These are phyloP conservation scores for Tremella mesenterica DNA, from an alignment of 768 basidiomycete genomes.

Conservation along the genomic window DNA sequence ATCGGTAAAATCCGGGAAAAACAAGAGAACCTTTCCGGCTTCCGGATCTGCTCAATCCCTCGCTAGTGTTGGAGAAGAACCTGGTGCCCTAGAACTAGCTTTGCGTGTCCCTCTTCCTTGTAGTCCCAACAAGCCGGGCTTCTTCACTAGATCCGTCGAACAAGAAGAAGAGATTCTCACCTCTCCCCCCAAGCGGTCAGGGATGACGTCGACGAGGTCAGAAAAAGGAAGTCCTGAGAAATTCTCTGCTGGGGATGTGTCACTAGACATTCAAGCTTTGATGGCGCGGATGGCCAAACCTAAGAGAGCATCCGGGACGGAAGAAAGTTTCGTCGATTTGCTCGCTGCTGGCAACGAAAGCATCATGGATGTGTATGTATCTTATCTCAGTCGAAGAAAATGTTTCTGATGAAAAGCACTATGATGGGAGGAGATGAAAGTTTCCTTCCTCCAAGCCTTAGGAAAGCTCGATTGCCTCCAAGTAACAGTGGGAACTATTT, in stretches of 20 bases:
- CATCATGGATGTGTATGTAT: slow-evolving; percentile 21
- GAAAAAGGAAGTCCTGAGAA: background rate
- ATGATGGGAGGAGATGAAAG: slow-evolving; percentile 18
- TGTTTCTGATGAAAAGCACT: background rate
- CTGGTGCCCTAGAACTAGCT: background rate
- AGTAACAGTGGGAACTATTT: background rate
- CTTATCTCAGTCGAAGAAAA: background rate
- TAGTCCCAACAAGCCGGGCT: background rate
- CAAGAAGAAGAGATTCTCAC: background rate
- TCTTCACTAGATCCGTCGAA: background rate
- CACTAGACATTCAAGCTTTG: slow-evolving; percentile 27
- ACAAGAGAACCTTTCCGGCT: slow-evolving; percentile 20
- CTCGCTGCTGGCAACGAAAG: slow-evolving; percentile 15
- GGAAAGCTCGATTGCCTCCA: background rate
- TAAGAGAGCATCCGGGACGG: slow-evolving; percentile 23
- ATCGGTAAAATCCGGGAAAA: background rate
- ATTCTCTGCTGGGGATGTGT: slow-evolving; percentile 11
- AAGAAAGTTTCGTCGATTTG: slow-evolving; percentile 36
- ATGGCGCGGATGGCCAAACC: slow-evolving; percentile 25
- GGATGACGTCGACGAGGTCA: background rate
- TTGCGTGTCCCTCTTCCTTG: background rate
- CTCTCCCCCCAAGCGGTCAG: background rate
- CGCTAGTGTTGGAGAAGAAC: slow-evolving; percentile 16
- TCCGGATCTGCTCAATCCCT: slow-evolving; percentile 21
- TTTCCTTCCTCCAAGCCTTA: slow-evolving; percentile 8